Evolutionary conservation across 2,329 filamentous ascomycete species (phyloP).

Genomic region (Diaporthe batatas): DNA sequence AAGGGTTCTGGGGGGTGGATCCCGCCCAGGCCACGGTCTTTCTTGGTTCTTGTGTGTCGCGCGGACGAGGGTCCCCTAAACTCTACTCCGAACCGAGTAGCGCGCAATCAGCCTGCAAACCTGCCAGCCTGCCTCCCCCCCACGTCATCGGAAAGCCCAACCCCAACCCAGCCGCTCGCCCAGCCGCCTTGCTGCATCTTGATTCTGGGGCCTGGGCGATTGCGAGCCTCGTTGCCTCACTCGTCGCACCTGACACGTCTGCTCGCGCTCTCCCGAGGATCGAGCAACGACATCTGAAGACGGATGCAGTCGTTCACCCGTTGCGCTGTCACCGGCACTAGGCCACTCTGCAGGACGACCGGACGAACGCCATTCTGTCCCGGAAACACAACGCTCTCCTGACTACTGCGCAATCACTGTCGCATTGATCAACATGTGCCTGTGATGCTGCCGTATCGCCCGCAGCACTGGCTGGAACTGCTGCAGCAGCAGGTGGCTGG

Average conservation of each 20-base stretch:
- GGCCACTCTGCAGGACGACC: background rate
- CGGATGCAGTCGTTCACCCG: slow-evolving; percentile 1
- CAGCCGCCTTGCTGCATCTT: background rate
- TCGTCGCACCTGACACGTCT: background rate
- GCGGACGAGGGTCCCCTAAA: slow-evolving; percentile 31
- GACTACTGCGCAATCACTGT: slow-evolving; percentile 23
- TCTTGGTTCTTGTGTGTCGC: slow-evolving; percentile 25
- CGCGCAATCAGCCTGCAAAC: background rate
- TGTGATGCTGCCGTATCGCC: slow-evolving; percentile 15
- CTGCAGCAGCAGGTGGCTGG: background rate
- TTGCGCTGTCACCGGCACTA: slow-evolving; percentile 18
- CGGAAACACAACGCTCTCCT: slow-evolving; percentile 29
- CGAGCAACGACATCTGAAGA: slow-evolving; percentile 3
- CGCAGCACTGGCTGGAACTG: slow-evolving; percentile 3
- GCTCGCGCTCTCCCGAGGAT: background rate
- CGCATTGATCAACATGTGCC: slow-evolving; percentile 2
- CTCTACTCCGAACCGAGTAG: too few relatives aligned
- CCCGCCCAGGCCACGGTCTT: slow-evolving; percentile 10
- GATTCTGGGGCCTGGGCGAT: background rate
- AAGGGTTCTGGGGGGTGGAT: slow-evolving; percentile 3
- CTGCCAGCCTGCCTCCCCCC: too few relatives aligned
- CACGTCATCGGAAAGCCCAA: slow-evolving; percentile 18
- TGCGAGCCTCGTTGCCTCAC: slow-evolving; percentile 8
- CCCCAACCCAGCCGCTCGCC: slow-evolving; percentile 29
- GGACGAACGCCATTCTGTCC: slow-evolving; percentile 21